These are phyloP conservation scores for Cercospora zeae-maydis DNA, from an alignment of 2,329 filamentous ascomycete species.

Conservation along the genomic window DNA sequence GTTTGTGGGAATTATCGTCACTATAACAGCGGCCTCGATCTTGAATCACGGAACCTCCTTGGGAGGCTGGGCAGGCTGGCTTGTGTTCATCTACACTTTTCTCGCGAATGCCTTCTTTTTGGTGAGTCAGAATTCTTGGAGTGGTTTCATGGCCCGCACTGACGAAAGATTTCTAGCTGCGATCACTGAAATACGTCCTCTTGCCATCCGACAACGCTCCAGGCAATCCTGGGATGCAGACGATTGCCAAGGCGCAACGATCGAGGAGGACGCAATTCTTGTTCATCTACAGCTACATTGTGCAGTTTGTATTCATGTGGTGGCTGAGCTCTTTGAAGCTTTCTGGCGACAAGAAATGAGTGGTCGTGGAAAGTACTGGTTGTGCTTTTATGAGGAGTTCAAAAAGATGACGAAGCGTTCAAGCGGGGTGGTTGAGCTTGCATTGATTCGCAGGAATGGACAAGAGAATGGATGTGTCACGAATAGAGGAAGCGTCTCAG, in stretches of 20 bases:
- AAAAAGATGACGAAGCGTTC: constrained; percentile 14
- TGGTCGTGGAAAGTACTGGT: background rate
- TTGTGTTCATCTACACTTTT: constrained; percentile 86
- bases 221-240: constrained; percentile 62
- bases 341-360: constrained; percentile 16
- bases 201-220: constrained; percentile 74
- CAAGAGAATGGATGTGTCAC: background rate
- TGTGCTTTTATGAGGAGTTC: background rate
- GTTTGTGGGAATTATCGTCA: constrained; percentile 93
- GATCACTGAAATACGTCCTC: constrained; percentile 92
- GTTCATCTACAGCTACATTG: constrained; percentile 88
- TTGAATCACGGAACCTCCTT: constrained; percentile 76
- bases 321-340: constrained; percentile 55
- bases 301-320: constrained; percentile 96
- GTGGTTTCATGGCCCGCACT: constrained; percentile 1
- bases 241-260: constrained; percentile 77
- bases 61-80: constrained; percentile 84
- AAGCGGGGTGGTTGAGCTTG: constrained; percentile 5
- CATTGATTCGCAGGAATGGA: background rate
- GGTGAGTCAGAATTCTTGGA: constrained; percentile 51
- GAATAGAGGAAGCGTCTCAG: background rate
- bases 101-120: constrained; percentile 92
- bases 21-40: constrained; percentile 73
- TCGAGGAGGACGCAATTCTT: constrained; percentile 87
- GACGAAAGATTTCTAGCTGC: constrained; percentile 57